These are phyloP conservation scores for Omphalotus guepiniiformis DNA, from an alignment of 768 basidiomycete species.

Conservation along the genomic window DNA sequence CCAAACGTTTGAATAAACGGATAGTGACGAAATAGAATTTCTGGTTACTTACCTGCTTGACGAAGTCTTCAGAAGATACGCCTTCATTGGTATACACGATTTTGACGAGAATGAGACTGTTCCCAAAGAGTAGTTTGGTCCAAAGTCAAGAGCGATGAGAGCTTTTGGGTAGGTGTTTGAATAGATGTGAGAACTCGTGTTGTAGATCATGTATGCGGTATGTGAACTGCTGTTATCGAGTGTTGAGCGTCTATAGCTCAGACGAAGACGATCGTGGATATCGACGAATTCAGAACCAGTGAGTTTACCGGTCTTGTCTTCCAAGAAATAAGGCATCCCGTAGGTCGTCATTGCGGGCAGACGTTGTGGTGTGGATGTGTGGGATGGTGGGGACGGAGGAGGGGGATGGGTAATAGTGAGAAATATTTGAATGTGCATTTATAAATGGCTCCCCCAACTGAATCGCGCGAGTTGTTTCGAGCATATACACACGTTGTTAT, in stretches of 20 bases:
- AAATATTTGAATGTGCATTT: no score
- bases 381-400: no score
- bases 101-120: constrained; percentile 41
- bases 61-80: constrained; percentile 47
- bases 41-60: constrained; percentile 32
- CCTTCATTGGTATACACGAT: constrained; percentile 38
- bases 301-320: constrained; percentile 54
- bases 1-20: background rate
- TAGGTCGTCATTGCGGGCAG: constrained; percentile 40
- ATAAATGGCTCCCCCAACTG: no score
- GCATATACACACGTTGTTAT: no score
- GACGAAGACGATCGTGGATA: constrained; percentile 54
- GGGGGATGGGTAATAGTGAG: no score
- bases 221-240: constrained; percentile 35
- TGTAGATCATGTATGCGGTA: constrained; percentile 51
- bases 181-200: constrained; percentile 27
- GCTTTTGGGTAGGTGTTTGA: constrained; percentile 20
- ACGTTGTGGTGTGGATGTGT: no score
- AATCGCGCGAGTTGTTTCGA: no score
- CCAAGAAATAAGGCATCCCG: constrained; percentile 59
- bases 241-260: constrained; percentile 45
- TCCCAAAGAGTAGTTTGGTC: constrained; percentile 45
- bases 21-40: constrained; percentile 2
- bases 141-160: constrained; percentile 47
- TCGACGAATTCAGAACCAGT: constrained; percentile 58